Evolutionary conservation across 331 rosid genomes (phyloP).

Genomic region (Prunus yedoensis): DNA sequence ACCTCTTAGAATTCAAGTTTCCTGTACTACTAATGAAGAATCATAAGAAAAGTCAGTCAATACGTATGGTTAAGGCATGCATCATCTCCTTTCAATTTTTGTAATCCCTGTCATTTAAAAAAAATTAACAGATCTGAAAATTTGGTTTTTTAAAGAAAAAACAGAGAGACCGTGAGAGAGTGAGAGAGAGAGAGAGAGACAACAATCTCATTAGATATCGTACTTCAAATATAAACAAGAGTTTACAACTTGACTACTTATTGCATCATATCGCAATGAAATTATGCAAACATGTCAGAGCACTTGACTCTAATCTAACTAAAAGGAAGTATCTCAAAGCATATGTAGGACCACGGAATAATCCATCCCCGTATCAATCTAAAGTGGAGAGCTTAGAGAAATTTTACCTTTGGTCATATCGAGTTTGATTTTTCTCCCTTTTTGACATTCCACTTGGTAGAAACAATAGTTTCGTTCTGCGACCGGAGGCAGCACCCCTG

Average conservation of each 20-base stretch:
- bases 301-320: neutral
- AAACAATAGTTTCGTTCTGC: constrained; percentile 63
- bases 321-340: neutral
- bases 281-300: neutral
- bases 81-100: neutral
- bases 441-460: constrained; percentile 76
- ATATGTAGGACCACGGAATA: neutral
- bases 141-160: neutral
- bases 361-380: neutral
- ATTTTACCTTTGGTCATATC: constrained; percentile 58
- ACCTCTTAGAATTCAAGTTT: neutral
- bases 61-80: neutral
- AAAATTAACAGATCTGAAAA: neutral
- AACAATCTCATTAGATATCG: neutral
- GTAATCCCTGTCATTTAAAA: neutral
- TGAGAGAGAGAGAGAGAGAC: neutral
- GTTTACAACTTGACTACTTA: neutral
- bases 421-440: constrained; percentile 74
- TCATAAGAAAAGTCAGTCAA: neutral
- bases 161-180: neutral
- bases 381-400: neutral
- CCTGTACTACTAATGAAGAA: neutral
- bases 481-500: constrained; percentile 53
- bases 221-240: neutral
- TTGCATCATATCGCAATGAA: neutral